A percentile compares a stretch with the other conserved stretches of the same genome.
Conservation (phyloP, 1,139 yeast genomes). For the Zygoascus meyerae region DNA sequence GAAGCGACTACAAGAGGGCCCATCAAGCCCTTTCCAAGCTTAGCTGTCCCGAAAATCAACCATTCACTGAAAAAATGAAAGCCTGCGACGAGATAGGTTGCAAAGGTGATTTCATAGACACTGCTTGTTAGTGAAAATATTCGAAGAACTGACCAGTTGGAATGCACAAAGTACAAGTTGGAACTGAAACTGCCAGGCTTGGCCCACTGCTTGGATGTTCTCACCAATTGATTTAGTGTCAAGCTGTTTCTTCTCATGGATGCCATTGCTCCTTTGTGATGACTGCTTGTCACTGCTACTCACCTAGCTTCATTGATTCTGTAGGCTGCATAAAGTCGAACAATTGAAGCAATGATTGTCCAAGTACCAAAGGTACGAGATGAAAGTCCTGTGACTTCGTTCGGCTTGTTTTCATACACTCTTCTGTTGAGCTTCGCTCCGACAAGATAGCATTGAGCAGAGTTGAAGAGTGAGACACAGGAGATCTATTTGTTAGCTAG, state of each 20-base stretch:
- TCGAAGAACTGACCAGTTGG: constrained; percentile 3
- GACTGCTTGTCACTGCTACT: constrained; percentile 9
- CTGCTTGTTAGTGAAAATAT: constrained; percentile 11
- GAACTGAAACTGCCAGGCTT: too few relatives aligned
- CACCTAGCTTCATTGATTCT: constrained; percentile 55
- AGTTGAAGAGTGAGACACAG: constrained; percentile 83
- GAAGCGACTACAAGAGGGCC: constrained; percentile 73
- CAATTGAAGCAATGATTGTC: constrained; percentile 82
- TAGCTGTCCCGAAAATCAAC: constrained; percentile 70
- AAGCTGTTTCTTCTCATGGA: background rate
- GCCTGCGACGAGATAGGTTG: constrained; percentile 80
- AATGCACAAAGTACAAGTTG: background rate
- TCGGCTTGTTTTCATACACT: constrained; percentile 67
- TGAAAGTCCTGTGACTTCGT: constrained; percentile 64
- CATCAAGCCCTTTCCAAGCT: constrained; percentile 76
- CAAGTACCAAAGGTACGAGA: constrained; percentile 98
- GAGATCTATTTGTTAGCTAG: constrained; percentile 45
- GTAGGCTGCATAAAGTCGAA: constrained; percentile 84
- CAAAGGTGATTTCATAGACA: constrained; percentile 71
- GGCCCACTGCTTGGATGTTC: too few relatives aligned
- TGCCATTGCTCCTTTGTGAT: background rate
- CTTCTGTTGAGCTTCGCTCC: constrained; percentile 68
- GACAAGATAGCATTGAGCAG: constrained; percentile 77
- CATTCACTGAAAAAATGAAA: constrained; percentile 81
- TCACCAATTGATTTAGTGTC: too few relatives aligned